phyloP scores from a whole-genome alignment of 2,329 filamentous ascomycete genomes.

The Magnaporthales sp. region DNA sequence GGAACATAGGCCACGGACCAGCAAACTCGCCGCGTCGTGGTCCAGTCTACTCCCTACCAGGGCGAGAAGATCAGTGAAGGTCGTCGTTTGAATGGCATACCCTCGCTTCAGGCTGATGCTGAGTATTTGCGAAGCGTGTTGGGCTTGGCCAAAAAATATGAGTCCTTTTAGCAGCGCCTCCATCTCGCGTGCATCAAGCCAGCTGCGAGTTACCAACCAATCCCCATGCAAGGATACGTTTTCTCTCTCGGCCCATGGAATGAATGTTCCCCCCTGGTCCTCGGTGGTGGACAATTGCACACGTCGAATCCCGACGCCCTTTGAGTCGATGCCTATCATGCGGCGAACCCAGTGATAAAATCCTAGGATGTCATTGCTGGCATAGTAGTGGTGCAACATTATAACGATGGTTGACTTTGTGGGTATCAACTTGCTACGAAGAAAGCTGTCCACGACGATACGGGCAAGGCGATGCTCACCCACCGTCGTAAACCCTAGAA shows the following conservation, averaged over 20 bases:
- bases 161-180: constrained; percentile 39
- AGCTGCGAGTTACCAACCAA: constrained; percentile 30
- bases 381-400: constrained; percentile 41
- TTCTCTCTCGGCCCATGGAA: constrained; percentile 18
- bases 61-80: constrained; percentile 32
- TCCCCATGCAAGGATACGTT: constrained; percentile 19
- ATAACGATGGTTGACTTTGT: constrained; percentile 40
- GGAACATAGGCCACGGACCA: constrained; percentile 22
- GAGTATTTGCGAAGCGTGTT: constrained; percentile 34
- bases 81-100: constrained; percentile 27
- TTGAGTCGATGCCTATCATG: constrained; percentile 32
- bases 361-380: constrained; percentile 27
- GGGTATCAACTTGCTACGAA: constrained; percentile 34
- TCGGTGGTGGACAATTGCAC: constrained; percentile 3
- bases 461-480: constrained; percentile 41
- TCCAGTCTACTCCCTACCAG: constrained; percentile 32
- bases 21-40: constrained; percentile 20
- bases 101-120: constrained; percentile 24
- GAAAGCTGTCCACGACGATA: constrained; percentile 42
- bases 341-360: constrained; percentile 37
- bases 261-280: constrained; percentile 10
- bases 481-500: constrained; percentile 53
- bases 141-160: constrained; percentile 35
- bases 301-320: constrained; percentile 27
- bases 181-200: constrained; percentile 28